These are phyloP conservation scores for Populus pruinosa DNA, from an alignment of 345 rosid genomes.

Conservation along the genomic window DNA sequence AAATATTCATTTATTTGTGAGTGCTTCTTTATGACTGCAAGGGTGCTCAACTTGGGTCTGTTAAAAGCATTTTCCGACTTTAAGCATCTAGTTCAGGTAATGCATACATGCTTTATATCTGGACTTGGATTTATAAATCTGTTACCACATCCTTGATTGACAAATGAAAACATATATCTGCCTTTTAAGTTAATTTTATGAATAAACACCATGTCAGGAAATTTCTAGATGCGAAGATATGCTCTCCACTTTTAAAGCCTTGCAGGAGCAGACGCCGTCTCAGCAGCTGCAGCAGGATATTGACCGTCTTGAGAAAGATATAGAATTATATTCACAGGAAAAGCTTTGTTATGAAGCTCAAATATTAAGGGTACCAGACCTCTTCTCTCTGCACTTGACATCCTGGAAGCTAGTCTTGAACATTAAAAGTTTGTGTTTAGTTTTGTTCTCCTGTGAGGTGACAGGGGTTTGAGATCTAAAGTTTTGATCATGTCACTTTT, in stretches of 20 bases:
- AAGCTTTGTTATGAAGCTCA: constrained; percentile 95
- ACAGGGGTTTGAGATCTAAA: neutral
- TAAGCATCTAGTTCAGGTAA: constrained; percentile 95
- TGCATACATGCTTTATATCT: constrained; percentile 5
- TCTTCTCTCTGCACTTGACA: neutral
- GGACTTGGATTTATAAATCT: neutral
- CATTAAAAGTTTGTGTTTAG: neutral
- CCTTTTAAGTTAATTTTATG: neutral
- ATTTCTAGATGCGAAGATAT: constrained; percentile 79
- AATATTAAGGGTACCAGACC: constrained; percentile 65
- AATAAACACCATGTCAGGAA: constrained; percentile 43
- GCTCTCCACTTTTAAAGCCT: constrained; percentile 59
- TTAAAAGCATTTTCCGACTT: constrained; percentile 94
- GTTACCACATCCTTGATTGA: neutral
- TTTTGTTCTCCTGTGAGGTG: neutral
- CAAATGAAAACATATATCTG: neutral
- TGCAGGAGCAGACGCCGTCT: constrained; percentile 71
- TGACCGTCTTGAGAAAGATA: constrained; percentile 68
- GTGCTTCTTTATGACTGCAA: constrained; percentile 98
- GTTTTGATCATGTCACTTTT: neutral
- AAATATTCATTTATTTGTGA: constrained; percentile 81
- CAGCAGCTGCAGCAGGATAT: constrained; percentile 65
- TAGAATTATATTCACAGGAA: constrained; percentile 76
- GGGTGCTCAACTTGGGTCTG: constrained; percentile 93
- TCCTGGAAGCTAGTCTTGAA: neutral